A percentile compares a stretch with the other conserved stretches of the same genome.
phyloP scores from a whole-genome alignment of 2,329 filamentous ascomycete species.

The Hymenoscyphus fructigenus region DNA sequence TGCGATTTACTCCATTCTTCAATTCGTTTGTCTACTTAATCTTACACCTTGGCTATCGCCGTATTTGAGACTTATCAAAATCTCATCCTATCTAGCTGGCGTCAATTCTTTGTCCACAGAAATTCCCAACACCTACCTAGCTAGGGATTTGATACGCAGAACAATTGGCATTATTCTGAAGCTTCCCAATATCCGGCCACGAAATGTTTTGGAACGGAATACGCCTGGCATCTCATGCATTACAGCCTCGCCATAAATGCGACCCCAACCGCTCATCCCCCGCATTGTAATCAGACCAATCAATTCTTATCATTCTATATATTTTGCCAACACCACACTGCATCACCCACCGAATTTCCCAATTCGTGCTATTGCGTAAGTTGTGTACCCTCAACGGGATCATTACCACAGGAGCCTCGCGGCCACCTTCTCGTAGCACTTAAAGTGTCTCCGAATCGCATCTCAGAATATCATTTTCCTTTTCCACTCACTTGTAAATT shows the following conservation, averaged over 20 bases:
- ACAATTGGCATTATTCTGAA: too few relatives aligned
- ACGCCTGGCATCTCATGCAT: neutral
- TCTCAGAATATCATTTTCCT: neutral
- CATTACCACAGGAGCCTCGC: neutral
- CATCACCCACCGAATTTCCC: neutral
- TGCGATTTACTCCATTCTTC: too few relatives aligned
- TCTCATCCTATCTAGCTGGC: too few relatives aligned
- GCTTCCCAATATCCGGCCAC: too few relatives aligned
- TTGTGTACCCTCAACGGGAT: neutral
- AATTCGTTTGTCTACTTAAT: too few relatives aligned
- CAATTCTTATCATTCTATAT: neutral
- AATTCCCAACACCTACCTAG: too few relatives aligned
- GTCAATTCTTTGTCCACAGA: too few relatives aligned
- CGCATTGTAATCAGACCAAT: neutral
- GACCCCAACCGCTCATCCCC: neutral
- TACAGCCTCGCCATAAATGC: slow-evolving; percentile 1
- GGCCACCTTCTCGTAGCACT: too few relatives aligned
- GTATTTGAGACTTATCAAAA: too few relatives aligned
- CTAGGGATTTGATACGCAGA: too few relatives aligned
- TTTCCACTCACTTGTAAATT: neutral
- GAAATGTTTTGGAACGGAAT: neutral
- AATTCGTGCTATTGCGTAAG: neutral
- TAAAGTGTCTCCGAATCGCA: neutral
- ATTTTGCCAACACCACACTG: neutral
- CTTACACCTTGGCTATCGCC: too few relatives aligned